phyloP scores from a whole-genome alignment of 352 stramenopile species.

The Phytopythium delawarense region DNA sequence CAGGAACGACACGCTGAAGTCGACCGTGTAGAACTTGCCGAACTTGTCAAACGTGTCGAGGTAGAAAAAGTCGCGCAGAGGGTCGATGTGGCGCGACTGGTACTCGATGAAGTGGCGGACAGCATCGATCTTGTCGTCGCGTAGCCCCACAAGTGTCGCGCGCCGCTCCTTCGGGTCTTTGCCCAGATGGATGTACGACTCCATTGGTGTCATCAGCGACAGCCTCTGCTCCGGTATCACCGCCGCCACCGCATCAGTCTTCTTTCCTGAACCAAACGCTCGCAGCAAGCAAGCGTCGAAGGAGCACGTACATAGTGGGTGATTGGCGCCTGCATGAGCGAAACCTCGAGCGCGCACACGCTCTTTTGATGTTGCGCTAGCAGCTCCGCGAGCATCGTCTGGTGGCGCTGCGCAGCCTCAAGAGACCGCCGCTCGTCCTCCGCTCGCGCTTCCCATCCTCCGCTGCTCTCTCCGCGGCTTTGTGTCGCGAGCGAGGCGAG shows the following conservation, averaged over 20 bases:
- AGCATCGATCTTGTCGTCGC: slow-evolving; percentile 44
- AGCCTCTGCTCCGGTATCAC: slow-evolving; percentile 23
- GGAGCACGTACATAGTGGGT: slow-evolving; percentile 48
- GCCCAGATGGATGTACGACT: slow-evolving; percentile 51
- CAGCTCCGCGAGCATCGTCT: slow-evolving; percentile 27
- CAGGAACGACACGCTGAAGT: slow-evolving; percentile 58
- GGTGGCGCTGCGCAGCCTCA: slow-evolving; percentile 20
- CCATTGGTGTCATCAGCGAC: slow-evolving; percentile 68
- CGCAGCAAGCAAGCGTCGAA: not conserved
- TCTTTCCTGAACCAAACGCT: not conserved
- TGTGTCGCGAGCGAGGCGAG: not conserved
- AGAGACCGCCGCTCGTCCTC: slow-evolving; percentile 24
- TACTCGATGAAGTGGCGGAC: slow-evolving; percentile 38
- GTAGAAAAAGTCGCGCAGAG: slow-evolving; percentile 57
- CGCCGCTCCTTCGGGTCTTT: slow-evolving; percentile 34
- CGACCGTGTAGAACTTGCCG: slow-evolving; percentile 64
- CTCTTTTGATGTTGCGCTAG: slow-evolving; percentile 40
- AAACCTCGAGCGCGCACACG: slow-evolving; percentile 28
- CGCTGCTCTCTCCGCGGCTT: not conserved
- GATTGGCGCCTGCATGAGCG: slow-evolving; percentile 40
- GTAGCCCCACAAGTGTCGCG: slow-evolving; percentile 34
- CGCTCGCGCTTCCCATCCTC: slow-evolving; percentile 3
- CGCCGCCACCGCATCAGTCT: slow-evolving; percentile 6
- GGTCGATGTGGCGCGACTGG: slow-evolving; percentile 45
- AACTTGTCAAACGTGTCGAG: slow-evolving; percentile 64